Base-by-base conservation (phyloP, 148 eudicot genomes). In the Simmondsia chinensis region DNA sequence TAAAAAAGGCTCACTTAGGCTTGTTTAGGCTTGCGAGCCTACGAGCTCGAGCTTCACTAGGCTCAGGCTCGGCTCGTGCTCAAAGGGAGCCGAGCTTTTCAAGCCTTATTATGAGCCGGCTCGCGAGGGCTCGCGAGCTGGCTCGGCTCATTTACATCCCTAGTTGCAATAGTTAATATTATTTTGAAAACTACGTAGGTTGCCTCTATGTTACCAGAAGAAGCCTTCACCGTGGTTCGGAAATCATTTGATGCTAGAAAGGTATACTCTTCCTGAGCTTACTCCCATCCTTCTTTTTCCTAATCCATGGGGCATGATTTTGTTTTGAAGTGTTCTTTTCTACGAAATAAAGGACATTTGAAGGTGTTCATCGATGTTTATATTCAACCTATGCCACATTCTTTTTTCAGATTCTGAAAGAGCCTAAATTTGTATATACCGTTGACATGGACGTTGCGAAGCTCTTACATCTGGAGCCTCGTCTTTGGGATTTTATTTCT, bases 161-260 rank as follows among this genome's bases (percentile, higher is more conserved):
- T 27, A 33, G 19, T 14, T 6, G 12, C 23, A 42, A 42, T 8
- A 1, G 13, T 26, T 13, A 15, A 39, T 20, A 31, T 17, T 9
- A 31, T 50, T 33, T 37, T 55, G 9, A n/a, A 37, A 15, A 20
- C n/a, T 24, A 33, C 63, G 70, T 57, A 91, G 99, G 99, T 82
- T 53, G 70, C 99, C 60, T 76, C 95, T 11, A 79, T 82, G 95
- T 48, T 91, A 55, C 99, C 99, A 21, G 70, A 63, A 50, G 99
- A 91, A 54, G 89, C 99, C 11, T 91, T 91, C 54, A 48, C 74
- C 6, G 86, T 91, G 20, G 63, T 82, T 40, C 72, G 95, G 54
- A 86, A 91, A 63, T 91, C 99, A 23, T 86, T 91, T 61, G 95
- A 91, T 54, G 95, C 99, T 4, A 73, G 99, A 63, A 91, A 91